Conservation (phyloP, 768 basidiomycete species). For the Cystobasidium onofrii region DNA sequence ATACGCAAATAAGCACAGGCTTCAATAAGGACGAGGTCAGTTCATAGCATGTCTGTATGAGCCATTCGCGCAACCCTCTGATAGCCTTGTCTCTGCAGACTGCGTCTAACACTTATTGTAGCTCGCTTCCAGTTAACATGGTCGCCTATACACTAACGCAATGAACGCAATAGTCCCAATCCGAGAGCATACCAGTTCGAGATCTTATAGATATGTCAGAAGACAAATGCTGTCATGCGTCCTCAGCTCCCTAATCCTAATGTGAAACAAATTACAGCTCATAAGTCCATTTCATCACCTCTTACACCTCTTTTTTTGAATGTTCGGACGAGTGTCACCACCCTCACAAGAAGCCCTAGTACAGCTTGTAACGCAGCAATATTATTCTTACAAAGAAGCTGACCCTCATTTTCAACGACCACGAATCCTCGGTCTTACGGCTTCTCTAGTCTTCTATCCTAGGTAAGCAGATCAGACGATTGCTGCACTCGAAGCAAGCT, state of each 20-base stretch:
- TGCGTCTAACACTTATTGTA: not conserved
- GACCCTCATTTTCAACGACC: constrained; percentile 53
- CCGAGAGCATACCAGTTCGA: constrained; percentile 25
- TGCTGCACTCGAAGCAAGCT: constrained; percentile 61
- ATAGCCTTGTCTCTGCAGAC: not conserved
- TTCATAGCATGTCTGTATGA: not conserved
- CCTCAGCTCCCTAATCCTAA: constrained; percentile 49
- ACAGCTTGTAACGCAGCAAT: constrained; percentile 62
- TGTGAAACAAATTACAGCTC: no score
- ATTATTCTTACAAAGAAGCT: constrained; percentile 50
- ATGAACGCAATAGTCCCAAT: not conserved
- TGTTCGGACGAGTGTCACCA: constrained; percentile 54
- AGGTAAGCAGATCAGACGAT: constrained; percentile 62
- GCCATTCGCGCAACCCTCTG: not conserved
- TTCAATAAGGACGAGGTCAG: not conserved
- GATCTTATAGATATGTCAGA: constrained; percentile 23
- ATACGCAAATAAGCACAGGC: no score
- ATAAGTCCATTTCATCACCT: not conserved
- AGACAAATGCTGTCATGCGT: constrained; percentile 17
- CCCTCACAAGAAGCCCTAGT: constrained; percentile 62
- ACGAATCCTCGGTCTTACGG: constrained; percentile 80
- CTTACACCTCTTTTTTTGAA: not conserved
- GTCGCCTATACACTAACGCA: not conserved
- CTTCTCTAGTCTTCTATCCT: constrained; percentile 76
- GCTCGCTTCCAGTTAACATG: not conserved